A percentile compares a stretch with the other conserved stretches of the same genome.
Conservation (phyloP, 2,329 filamentous ascomycete species). For the Venturia asperata region DNA sequence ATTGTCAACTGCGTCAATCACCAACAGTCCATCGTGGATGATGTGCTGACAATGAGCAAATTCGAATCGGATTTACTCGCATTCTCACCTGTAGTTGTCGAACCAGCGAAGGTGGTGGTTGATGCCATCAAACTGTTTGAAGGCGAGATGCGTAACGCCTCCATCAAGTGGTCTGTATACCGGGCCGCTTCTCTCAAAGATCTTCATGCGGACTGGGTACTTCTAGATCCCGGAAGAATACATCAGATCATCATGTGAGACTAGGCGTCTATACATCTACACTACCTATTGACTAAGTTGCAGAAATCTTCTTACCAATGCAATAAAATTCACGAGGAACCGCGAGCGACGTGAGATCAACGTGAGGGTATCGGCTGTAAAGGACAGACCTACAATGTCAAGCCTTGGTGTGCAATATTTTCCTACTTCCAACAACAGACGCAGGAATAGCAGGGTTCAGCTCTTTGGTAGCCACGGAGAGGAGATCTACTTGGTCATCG, state of each 20-base stretch:
- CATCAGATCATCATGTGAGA: slow-evolving; percentile 13
- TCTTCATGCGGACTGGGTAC: slow-evolving; percentile 12
- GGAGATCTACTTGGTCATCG: slow-evolving; percentile 48
- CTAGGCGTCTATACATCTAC: neutral
- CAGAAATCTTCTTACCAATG: slow-evolving; percentile 18
- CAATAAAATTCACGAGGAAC: slow-evolving; percentile 17
- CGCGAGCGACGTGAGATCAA: slow-evolving; percentile 7
- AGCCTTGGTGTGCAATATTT: neutral
- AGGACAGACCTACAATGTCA: neutral
- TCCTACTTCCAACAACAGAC: neutral
- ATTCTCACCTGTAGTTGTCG: neutral
- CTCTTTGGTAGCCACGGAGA: neutral
- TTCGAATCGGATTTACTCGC: slow-evolving; percentile 11
- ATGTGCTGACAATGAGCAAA: slow-evolving; percentile 16
- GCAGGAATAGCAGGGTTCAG: neutral
- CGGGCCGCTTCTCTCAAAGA: slow-evolving; percentile 11
- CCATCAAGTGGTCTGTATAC: neutral
- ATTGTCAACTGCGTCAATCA: slow-evolving; percentile 13
- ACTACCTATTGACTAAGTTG: neutral
- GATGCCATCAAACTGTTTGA: slow-evolving; percentile 17
- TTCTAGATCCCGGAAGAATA: slow-evolving; percentile 14
- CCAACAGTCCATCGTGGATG: slow-evolving; percentile 16
- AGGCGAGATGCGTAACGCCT: slow-evolving; percentile 10
- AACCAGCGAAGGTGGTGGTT: neutral
- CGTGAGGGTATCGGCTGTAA: neutral